phyloP scores from a whole-genome alignment of 2,329 filamentous ascomycete species.

The Diaporthe nobilis region DNA sequence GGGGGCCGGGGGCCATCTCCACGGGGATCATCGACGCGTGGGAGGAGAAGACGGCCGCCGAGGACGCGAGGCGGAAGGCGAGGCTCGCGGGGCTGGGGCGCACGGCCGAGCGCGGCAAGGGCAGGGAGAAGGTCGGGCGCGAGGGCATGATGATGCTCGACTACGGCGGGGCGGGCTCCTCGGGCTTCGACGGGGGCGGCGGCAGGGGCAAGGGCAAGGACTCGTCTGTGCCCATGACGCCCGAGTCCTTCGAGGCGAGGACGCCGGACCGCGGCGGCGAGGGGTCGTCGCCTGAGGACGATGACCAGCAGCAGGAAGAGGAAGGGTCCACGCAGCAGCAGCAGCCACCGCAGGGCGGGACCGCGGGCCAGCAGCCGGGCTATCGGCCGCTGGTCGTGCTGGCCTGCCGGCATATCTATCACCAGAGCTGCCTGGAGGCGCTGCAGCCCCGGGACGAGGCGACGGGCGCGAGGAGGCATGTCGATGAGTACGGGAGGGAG shows the following conservation, averaged over 20 bases:
- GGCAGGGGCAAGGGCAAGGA: constrained; percentile 55
- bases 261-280: constrained; percentile 28
- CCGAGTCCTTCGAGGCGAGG: constrained; percentile 40
- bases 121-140: constrained; percentile 47
- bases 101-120: constrained; percentile 40
- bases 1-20: constrained; percentile 85
- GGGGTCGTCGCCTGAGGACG: constrained; percentile 52
- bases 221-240: constrained; percentile 39
- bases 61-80: constrained; percentile 61
- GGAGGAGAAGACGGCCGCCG: constrained; percentile 73
- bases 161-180: neutral
- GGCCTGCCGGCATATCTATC: constrained; percentile 80
- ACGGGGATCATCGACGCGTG: constrained; percentile 84
- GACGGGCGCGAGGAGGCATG: constrained; percentile 59
- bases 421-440: constrained; percentile 77
- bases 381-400: constrained; percentile 77
- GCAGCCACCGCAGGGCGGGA: constrained; percentile 37
- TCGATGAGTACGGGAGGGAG: constrained; percentile 58
- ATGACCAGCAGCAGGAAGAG: constrained; percentile 50
- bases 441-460: constrained; percentile 64
- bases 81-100: constrained; percentile 53
- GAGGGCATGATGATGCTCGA: constrained; percentile 45
- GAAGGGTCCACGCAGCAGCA: constrained; percentile 51
- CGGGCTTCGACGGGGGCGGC: constrained; percentile 48
- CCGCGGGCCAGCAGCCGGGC: constrained; percentile 60